Conservation (phyloP, 2,329 filamentous ascomycete species). For the Ophiosphaerella korrae region DNA sequence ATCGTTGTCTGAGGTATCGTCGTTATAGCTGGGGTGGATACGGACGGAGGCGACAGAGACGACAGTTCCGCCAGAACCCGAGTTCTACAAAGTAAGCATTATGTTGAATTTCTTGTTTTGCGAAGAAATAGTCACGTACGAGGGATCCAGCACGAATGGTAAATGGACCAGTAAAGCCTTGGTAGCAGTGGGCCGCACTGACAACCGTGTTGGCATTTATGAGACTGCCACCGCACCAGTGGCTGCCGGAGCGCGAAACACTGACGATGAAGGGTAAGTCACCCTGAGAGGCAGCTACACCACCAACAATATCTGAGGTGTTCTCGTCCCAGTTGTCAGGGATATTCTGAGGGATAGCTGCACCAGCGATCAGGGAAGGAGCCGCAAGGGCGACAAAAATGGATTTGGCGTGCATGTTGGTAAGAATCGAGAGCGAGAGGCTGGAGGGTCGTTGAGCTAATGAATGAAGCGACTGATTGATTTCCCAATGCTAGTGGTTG, state of each 20-base stretch:
- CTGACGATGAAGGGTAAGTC: constrained; percentile 39
- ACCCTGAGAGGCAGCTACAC: constrained; percentile 24
- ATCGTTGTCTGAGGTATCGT: constrained; percentile 22
- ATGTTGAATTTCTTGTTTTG: not conserved
- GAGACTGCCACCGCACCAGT: constrained; percentile 35
- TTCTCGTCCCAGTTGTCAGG: not conserved
- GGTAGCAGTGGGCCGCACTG: constrained; percentile 36
- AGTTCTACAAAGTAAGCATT: constrained; percentile 10
- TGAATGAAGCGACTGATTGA: constrained; percentile 19
- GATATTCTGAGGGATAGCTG: constrained; percentile 29
- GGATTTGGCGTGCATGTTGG: constrained; percentile 30
- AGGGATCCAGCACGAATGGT: constrained; percentile 29
- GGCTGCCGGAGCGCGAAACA: constrained; percentile 20
- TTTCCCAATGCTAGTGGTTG: constrained; percentile 5
- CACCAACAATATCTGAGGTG: constrained; percentile 30
- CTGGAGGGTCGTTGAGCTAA: constrained; percentile 7
- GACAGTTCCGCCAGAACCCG: constrained; percentile 26
- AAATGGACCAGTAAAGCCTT: constrained; percentile 16
- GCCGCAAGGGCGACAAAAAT: constrained; percentile 26
- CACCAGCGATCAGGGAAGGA: constrained; percentile 23
- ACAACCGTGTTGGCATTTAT: constrained; percentile 35
- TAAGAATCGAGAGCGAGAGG: constrained; percentile 1
- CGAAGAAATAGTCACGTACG: constrained; percentile 11
- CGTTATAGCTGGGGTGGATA: constrained; percentile 28
- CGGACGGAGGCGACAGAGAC: constrained; percentile 19